Evolutionary conservation across 2,329 filamentous ascomycete genomes (phyloP).

Genomic region (Aspergillus sp.): DNA sequence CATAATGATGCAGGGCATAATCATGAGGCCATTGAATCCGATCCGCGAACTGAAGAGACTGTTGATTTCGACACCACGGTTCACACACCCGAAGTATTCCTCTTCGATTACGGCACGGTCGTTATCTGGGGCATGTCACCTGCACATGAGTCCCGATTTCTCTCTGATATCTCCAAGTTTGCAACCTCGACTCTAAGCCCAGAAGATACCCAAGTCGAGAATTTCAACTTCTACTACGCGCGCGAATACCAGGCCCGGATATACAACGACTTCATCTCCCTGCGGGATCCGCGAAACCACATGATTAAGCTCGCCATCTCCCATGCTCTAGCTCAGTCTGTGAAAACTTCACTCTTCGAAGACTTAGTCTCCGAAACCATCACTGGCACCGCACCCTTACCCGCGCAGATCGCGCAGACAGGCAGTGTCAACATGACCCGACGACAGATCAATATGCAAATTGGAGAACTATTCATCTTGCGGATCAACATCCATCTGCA

Average conservation of each 20-base stretch:
- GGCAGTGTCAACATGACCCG: constrained; percentile 85
- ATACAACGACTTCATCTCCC: constrained; percentile 97
- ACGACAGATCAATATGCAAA: constrained; percentile 97
- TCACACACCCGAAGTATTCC: constrained; percentile 86
- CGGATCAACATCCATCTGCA: constrained; percentile 98
- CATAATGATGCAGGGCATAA: constrained; percentile 15
- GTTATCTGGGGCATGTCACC: constrained; percentile 97
- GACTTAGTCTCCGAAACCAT: constrained; percentile 92
- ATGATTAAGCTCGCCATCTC: constrained; percentile 98
- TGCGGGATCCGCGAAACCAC: constrained; percentile 90
- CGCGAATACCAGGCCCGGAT: constrained; percentile 95
- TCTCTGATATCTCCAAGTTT: constrained; percentile 91
- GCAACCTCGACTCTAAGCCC: constrained; percentile 80
- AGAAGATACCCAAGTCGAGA: constrained; percentile 88
- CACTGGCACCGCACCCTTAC: constrained; percentile 84
- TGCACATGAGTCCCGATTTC: constrained; percentile 79
- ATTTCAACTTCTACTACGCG: constrained; percentile 99
- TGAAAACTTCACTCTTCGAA: constrained; percentile 96
- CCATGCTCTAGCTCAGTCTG: constrained; percentile 88
- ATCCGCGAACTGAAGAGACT: constrained; percentile 26
- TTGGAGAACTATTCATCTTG: constrained; percentile 94
- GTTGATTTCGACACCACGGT: constrained; percentile 78
- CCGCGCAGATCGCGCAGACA: constrained; percentile 82
- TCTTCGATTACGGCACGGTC: constrained; percentile 95
- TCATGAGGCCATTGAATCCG: constrained; percentile 18